These are phyloP conservation scores for Lentinula raphanica DNA, from an alignment of 768 basidiomycete species.

Conservation along the genomic window DNA sequence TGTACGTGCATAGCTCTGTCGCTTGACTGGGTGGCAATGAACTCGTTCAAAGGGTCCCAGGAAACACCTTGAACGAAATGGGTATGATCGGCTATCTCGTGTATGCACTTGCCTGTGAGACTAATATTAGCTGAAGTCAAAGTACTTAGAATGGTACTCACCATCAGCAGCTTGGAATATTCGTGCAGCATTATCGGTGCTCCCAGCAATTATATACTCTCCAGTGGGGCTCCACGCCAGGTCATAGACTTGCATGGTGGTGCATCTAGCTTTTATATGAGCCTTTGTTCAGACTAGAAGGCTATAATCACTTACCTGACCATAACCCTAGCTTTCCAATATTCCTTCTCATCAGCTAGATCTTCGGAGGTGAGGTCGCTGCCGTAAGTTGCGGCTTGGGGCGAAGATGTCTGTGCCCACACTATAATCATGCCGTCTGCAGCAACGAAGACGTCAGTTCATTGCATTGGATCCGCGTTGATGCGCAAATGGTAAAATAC, in stretches of 20 bases:
- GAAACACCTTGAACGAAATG: conserved; percentile 99
- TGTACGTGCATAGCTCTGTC: conserved; percentile 97
- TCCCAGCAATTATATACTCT: conserved; percentile 91
- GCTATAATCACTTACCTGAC: conserved; percentile 2
- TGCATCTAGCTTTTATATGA: conserved; percentile 50
- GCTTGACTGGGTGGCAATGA: conserved; percentile 94
- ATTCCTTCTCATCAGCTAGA: conserved; percentile 85
- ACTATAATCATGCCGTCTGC: conserved; percentile 96
- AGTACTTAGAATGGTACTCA: conserved; percentile 22
- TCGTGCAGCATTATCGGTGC: conserved; percentile 91
- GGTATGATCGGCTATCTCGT: conserved; percentile 88
- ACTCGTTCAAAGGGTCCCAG: conserved; percentile 97
- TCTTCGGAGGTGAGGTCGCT: conserved; percentile 77
- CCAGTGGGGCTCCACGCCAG: conserved; percentile 96
- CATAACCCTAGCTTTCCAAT: conserved; percentile 57
- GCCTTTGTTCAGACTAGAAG: background rate
- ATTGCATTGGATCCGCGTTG: conserved; percentile 4
- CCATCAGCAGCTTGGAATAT: conserved; percentile 76
- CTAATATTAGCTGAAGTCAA: conserved; percentile 11
- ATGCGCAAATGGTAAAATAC: conserved; percentile 20
- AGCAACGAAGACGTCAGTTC: background rate
- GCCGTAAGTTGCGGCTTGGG: conserved; percentile 72
- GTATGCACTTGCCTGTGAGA: conserved; percentile 70
- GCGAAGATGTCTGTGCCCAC: conserved; percentile 80
- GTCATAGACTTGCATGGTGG: conserved; percentile 96